A percentile compares a stretch with the other conserved stretches of the same genome.
Conservation (phyloP, 495 filamentous ascomycete genomes). For the Aspergillus ostianus region DNA sequence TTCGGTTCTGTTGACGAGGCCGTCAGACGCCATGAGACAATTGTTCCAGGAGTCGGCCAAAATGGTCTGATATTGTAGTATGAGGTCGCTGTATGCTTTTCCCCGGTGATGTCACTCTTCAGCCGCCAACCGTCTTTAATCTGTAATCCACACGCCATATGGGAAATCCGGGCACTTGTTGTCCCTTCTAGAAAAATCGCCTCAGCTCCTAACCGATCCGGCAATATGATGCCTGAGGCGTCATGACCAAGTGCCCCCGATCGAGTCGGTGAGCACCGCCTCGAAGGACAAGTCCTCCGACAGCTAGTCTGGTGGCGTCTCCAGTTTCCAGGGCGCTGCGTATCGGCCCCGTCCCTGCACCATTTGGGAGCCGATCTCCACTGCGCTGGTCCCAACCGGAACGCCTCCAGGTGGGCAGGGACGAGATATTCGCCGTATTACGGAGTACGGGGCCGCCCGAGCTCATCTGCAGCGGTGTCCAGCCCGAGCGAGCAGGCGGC, state of each 20-base stretch:
- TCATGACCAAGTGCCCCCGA: background rate
- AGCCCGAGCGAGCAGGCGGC: too few species aligned
- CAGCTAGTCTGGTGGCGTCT: too few species aligned
- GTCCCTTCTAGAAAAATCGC: background rate
- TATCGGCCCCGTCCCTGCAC: background rate
- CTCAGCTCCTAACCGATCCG: background rate
- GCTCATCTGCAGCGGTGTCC: background rate
- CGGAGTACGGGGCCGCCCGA: background rate
- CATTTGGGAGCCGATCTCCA: background rate
- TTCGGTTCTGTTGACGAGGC: background rate
- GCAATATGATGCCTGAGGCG: too few species aligned
- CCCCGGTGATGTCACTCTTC: background rate
- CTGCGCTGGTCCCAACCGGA: background rate
- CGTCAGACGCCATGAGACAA: background rate
- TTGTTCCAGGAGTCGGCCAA: background rate
- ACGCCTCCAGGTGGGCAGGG: background rate
- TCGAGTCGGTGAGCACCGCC: background rate
- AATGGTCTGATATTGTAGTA: background rate
- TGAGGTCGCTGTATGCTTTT: background rate
- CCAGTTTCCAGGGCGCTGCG: background rate
- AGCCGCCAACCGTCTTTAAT: background rate
- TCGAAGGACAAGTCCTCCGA: too few species aligned
- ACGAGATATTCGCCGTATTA: background rate
- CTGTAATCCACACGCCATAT: background rate
- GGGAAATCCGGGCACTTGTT: background rate